phyloP scores from a whole-genome alignment of 768 basidiomycete species.

The Serpula lacrymans region DNA sequence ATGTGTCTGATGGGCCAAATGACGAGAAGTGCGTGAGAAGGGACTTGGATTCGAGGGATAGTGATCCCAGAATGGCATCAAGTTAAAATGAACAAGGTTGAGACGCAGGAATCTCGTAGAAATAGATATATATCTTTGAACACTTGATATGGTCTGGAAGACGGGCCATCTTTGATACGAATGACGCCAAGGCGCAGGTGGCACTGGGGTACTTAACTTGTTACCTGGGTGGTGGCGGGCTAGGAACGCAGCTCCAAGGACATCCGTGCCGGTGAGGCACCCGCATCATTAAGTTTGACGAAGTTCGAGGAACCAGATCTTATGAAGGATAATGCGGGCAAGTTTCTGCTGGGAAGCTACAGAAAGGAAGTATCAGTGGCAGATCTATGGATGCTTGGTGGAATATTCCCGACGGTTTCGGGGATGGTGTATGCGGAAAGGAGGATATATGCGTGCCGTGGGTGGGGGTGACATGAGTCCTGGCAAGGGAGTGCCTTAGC shows the following conservation, averaged over 20 bases:
- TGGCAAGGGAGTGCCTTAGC: conserved; percentile 9
- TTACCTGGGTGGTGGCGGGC: not conserved
- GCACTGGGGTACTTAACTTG: conserved; percentile 2
- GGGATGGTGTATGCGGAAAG: not conserved
- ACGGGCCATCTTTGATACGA: not conserved
- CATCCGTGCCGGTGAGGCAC: no score
- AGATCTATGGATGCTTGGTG: no score
- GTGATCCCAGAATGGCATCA: not conserved
- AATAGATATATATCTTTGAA: not conserved
- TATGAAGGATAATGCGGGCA: not conserved
- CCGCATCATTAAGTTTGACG: no score
- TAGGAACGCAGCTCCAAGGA: no score
- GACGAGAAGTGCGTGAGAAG: not conserved
- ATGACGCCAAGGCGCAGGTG: conserved; percentile 4
- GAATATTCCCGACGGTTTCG: no score
- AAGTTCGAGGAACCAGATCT: conserved; percentile 2
- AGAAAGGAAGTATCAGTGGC: no score
- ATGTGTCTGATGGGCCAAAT: no score
- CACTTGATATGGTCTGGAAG: not conserved
- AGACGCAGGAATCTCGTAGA: conserved; percentile 1
- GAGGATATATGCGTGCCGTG: not conserved
- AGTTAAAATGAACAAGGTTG: not conserved
- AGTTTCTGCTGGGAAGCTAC: no score
- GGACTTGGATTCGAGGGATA: not conserved
- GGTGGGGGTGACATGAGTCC: not conserved